Evolutionary conservation across 2,329 filamentous ascomycete genomes (phyloP).

Genomic region (Fusarium nisikadoi): DNA sequence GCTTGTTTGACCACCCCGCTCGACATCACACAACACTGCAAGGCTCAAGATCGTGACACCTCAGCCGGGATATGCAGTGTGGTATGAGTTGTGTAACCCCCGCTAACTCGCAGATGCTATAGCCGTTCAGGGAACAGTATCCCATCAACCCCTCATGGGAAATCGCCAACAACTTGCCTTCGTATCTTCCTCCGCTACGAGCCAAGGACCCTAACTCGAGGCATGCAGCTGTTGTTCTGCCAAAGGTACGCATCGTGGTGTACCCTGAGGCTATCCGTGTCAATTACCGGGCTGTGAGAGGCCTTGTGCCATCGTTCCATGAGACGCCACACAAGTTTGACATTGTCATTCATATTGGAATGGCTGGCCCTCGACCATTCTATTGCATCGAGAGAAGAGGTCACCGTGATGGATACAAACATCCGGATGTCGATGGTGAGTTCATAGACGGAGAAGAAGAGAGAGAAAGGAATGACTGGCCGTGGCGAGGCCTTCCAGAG

Average conservation of each 20-base stretch:
- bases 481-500: constrained; percentile 64
- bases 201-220: constrained; percentile 53
- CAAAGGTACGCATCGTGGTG: constrained; percentile 69
- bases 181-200: constrained; percentile 65
- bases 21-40: constrained; percentile 20
- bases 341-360: constrained; percentile 80
- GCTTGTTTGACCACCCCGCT: constrained; percentile 5
- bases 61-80: background rate
- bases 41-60: background rate
- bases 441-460: constrained; percentile 64
- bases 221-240: constrained; percentile 46
- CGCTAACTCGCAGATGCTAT: constrained; percentile 28
- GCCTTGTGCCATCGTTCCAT: constrained; percentile 72
- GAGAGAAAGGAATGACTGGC: constrained; percentile 61
- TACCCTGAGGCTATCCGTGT: constrained; percentile 77
- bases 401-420: constrained; percentile 76
- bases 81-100: background rate
- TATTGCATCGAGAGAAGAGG: constrained; percentile 79
- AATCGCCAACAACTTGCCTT: constrained; percentile 76
- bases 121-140: constrained; percentile 81
- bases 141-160: constrained; percentile 84
- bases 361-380: constrained; percentile 71
- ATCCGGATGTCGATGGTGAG: constrained; percentile 75
- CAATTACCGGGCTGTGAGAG: constrained; percentile 73
- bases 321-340: constrained; percentile 62